Conservation (phyloP, 192 early-diverging fungal genomes). For the Endogone sp. region DNA sequence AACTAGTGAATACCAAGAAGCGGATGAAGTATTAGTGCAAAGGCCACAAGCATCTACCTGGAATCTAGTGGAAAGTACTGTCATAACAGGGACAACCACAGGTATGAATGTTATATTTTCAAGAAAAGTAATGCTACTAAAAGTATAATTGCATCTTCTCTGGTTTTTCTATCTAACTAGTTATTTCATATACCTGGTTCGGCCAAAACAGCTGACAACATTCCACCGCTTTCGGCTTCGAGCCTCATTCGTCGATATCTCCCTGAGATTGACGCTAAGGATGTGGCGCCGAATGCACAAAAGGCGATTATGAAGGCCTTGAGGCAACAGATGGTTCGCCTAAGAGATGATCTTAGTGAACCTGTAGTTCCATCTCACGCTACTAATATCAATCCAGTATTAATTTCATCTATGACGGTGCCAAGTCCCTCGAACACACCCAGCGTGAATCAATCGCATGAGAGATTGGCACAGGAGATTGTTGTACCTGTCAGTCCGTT, state of each 20-base stretch:
- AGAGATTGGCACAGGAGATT: neutral
- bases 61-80: neutral
- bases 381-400: too few relatives aligned
- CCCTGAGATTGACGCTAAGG: neutral
- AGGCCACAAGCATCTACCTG: too few relatives aligned
- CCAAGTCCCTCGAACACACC: neutral
- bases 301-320: neutral
- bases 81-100: too few relatives aligned
- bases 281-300: neutral
- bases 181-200: neutral
- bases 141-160: too few relatives aligned
- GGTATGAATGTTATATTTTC: too few relatives aligned
- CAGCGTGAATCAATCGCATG: neutral
- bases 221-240: neutral
- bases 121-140: too few relatives aligned
- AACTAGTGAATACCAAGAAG: neutral
- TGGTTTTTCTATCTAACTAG: too few relatives aligned
- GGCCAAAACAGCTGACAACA: neutral
- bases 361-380: too few relatives aligned
- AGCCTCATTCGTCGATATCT: neutral
- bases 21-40: neutral
- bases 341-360: too few relatives aligned
- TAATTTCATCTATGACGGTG: neutral
- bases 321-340: neutral
- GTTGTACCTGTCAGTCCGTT: neutral